Evolutionary conservation across 2,329 filamentous ascomycete genomes (phyloP), one percentile per base, ranked within the genome.

Genomic region (Byssoonygena ceratinophila): DNA sequence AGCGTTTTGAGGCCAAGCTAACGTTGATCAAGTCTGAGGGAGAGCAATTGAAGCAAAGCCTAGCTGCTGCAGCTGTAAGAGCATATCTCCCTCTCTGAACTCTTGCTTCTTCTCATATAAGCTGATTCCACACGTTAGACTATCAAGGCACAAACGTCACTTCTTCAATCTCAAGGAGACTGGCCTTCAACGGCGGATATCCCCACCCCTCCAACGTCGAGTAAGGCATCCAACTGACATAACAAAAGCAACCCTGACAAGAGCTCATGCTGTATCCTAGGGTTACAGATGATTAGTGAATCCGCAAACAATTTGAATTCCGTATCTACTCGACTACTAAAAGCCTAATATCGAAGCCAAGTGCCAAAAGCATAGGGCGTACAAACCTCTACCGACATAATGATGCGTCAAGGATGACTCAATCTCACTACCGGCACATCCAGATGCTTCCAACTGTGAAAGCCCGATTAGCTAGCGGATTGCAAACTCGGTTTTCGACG

Each of bases 11-110:
- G 27, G 31, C 20, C 27, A 51, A 51, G 29, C 37, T 51, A 1
- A 18, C 41, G 6, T 12, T 51, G 48, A 51, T 51, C 12, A 51
- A 51, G 14, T 16, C 14, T 18, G 48, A 51, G 22, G 48, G 48
- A 23, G 48, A 51, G 4, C 39, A 12, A 14, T 37, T 51, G 25
- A 44, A 51, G 29, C 25, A 44, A 25, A 51, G 18, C 18, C 14
- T 51, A 20, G 18, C 16, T 20, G 25, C 11, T 16, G 36, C 8
- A 18, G 20, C 22, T 36, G 48, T 43, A 31, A 31, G 37, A 34
- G 25, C 2, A 25, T 25, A 11, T 34, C 2, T 25, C 16, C 18
- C 16, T 32, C 6, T 14, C 27, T 9, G 5, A n/a, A 2, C 2
- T 22, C n/a, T 18, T 29, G 4, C n/a, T 25, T n/a, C 4, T 39